Conservation (phyloP, 2,329 filamentous ascomycete species). For the Bipolaris gigantea region DNA sequence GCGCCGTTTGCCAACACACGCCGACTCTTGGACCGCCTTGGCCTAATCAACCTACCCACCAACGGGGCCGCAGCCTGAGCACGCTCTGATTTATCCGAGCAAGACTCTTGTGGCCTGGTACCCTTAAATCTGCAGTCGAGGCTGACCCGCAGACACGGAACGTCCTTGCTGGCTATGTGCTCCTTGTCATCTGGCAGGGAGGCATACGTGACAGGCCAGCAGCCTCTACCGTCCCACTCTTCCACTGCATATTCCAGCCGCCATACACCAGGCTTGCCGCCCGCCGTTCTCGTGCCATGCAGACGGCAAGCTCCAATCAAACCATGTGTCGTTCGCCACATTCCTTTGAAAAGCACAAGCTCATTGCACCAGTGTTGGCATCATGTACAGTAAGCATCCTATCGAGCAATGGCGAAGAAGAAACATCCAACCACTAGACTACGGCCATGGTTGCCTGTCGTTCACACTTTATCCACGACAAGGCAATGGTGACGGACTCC, state of each 20-base stretch:
- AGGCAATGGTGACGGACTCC: neutral
- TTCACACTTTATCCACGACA: neutral
- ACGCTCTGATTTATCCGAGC: neutral
- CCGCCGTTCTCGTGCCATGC: neutral
- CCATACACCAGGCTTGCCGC: no score
- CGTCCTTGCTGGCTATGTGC: neutral
- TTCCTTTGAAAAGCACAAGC: neutral
- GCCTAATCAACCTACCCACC: neutral
- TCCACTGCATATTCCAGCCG: no score
- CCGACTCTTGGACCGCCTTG: slow-evolving; percentile 1
- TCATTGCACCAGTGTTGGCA: neutral
- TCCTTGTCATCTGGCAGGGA: neutral
- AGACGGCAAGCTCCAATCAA: neutral
- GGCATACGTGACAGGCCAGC: neutral
- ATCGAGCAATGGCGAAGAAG: neutral
- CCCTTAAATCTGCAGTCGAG: neutral
- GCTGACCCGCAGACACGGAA: neutral
- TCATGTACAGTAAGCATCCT: neutral
- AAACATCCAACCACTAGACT: neutral
- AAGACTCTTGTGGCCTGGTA: neutral
- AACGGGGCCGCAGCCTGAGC: neutral
- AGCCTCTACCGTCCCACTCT: no score
- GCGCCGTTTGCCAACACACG: neutral
- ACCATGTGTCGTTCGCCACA: neutral
- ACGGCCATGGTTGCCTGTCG: neutral